These are phyloP conservation scores for Dichomitus squalens DNA, from an alignment of 1,284 basidiomycete species.

Conservation along the genomic window DNA sequence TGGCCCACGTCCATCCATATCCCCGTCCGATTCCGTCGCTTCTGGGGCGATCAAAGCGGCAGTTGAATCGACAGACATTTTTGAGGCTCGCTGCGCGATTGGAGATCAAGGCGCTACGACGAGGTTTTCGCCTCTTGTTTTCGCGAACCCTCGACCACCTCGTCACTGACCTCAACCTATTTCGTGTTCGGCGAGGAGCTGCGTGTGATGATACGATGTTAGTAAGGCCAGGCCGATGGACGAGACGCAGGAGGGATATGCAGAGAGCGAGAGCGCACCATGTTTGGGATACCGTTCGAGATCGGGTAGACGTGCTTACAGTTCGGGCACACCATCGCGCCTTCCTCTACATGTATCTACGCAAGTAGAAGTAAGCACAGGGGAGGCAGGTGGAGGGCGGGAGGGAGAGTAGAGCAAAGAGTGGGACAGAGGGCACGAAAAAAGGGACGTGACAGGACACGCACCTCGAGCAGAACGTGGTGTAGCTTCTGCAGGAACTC, in stretches of 20 bases:
- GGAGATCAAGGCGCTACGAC: too few relatives aligned
- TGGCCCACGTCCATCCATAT: too few relatives aligned
- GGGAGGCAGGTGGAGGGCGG: background rate
- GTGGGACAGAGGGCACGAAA: background rate
- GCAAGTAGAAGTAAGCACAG: constrained; percentile 1
- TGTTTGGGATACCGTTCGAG: constrained; percentile 95
- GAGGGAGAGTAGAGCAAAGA: background rate
- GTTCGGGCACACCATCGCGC: constrained; percentile 92
- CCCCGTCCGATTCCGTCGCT: too few relatives aligned
- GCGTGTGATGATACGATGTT: background rate
- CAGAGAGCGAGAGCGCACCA: constrained; percentile 60
- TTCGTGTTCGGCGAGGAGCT: constrained; percentile 93
- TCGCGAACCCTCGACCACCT: too few relatives aligned
- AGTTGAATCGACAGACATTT: too few relatives aligned
- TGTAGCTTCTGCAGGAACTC: constrained; percentile 83
- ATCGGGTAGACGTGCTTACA: constrained; percentile 92
- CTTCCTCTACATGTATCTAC: constrained; percentile 92
- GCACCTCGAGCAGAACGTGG: constrained; percentile 91
- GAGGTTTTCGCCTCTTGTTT: too few relatives aligned
- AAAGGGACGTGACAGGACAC: constrained; percentile 13
- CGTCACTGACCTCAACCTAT: constrained; percentile 68
- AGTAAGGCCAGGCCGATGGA: background rate
- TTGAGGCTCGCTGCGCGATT: too few relatives aligned
- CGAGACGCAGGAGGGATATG: background rate
- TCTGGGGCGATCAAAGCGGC: too few relatives aligned